phyloP scores from a whole-genome alignment of 768 basidiomycete species.

The Cyclocybe cylindracea region DNA sequence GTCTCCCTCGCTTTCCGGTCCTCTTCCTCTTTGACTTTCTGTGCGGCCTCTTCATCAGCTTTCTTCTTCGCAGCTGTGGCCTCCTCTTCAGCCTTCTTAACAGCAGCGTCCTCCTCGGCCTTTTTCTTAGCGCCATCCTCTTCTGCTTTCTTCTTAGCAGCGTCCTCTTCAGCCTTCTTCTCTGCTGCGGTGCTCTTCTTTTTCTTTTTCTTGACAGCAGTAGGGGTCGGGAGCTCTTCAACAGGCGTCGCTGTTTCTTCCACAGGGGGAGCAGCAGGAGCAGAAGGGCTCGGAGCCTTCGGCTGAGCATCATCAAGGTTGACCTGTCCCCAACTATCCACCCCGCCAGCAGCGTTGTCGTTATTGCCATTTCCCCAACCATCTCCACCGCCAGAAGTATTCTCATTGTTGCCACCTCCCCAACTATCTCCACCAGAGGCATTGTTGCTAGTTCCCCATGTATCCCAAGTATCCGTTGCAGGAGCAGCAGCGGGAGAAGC shows the following conservation, averaged over 20 bases:
- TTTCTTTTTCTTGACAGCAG: conserved; percentile 25
- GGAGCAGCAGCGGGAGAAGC: not conserved
- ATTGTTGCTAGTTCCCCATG: conserved; percentile 4
- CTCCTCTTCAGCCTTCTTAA: conserved; percentile 9
- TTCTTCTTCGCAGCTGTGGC: conserved; percentile 7
- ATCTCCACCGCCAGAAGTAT: not conserved
- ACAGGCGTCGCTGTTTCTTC: conserved; percentile 13
- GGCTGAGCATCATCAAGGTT: conserved; percentile 8
- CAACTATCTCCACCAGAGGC: conserved; percentile 8
- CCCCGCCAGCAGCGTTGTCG: too few relatives aligned
- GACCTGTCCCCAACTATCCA: not conserved
- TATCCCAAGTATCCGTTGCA: too few relatives aligned
- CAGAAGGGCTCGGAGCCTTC: conserved; percentile 4
- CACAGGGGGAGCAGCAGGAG: conserved; percentile 7
- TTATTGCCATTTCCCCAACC: too few relatives aligned
- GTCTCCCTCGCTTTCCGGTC: conserved; percentile 2
- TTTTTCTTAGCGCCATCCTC: conserved; percentile 14
- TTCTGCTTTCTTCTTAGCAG: conserved; percentile 1
- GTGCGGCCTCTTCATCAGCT: conserved; percentile 10
- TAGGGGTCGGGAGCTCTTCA: conserved; percentile 12
- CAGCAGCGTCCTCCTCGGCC: conserved; percentile 10
- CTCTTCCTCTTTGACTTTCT: conserved; percentile 10
- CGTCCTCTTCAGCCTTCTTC: conserved; percentile 4
- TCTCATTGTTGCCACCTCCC: not conserved
- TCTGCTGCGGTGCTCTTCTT: conserved; percentile 17